A percentile compares a stretch with the other conserved stretches of the same genome.
phyloP scores from a whole-genome alignment of 441 rosid genomes.

The Iberis amara region DNA sequence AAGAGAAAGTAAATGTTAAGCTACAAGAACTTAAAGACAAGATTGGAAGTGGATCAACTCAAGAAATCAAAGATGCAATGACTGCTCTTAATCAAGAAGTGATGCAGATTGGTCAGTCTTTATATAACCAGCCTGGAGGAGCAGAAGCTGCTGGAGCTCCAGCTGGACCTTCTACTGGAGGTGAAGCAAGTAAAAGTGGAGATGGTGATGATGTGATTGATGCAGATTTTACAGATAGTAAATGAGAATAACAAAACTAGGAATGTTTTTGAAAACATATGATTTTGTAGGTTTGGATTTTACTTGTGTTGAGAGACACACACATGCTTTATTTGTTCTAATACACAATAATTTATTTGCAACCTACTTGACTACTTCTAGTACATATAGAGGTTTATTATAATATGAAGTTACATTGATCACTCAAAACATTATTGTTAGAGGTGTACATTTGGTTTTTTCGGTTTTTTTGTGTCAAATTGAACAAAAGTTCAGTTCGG shows the following conservation, averaged over 20 bases:
- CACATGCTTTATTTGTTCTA: neutral
- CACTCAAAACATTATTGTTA: too few relatives aligned
- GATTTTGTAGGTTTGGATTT: conserved; percentile 5
- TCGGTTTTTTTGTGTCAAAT: too few relatives aligned
- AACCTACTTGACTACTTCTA: neutral
- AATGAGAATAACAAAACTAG: conserved; percentile 30
- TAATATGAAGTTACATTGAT: too few relatives aligned
- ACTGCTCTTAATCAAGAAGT: conserved; percentile 88
- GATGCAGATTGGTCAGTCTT: conserved; percentile 86
- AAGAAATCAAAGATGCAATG: conserved; percentile 78
- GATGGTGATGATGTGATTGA: conserved; percentile 88
- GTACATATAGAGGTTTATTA: too few relatives aligned
- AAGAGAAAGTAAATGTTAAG: conserved; percentile 78
- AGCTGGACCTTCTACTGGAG: conserved; percentile 42
- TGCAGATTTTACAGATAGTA: conserved; percentile 81
- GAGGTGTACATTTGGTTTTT: too few relatives aligned
- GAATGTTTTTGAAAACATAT: too few relatives aligned
- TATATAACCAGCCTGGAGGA: conserved; percentile 65
- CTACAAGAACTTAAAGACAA: conserved; percentile 77
- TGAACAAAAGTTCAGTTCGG: too few relatives aligned
- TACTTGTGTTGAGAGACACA: neutral
- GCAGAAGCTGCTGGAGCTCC: conserved; percentile 33
- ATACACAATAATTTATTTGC: neutral
- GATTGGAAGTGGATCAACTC: conserved; percentile 59
- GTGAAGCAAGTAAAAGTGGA: conserved; percentile 49